Evolutionary conservation across 1,139 yeast genomes (phyloP).

Genomic region (Geotrichum aggregatum): DNA sequence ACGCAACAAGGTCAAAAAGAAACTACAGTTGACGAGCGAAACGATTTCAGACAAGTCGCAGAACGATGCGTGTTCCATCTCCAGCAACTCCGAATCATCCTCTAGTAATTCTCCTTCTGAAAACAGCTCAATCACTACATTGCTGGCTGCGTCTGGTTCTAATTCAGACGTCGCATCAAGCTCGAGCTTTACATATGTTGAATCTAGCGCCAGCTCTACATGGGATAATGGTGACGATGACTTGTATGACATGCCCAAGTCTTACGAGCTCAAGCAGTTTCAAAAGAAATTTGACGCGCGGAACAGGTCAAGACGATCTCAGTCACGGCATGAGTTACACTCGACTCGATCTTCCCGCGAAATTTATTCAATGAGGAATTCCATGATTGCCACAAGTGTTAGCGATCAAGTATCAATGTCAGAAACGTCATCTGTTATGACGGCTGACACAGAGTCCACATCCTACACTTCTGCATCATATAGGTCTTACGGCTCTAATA

Average conservation of each 20-base stretch:
- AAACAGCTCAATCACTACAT: not conserved
- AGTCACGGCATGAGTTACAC: too few species aligned
- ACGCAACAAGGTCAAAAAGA: constrained; percentile 2
- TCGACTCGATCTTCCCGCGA: not conserved
- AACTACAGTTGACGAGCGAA: not conserved
- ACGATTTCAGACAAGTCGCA: too few species aligned
- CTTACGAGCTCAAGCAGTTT: too few species aligned
- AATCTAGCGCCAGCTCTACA: not conserved
- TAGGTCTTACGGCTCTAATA: not conserved
- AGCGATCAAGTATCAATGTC: not conserved
- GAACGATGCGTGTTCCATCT: too few species aligned
- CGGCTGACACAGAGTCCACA: not conserved
- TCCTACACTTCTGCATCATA: not conserved
- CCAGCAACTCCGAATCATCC: too few species aligned
- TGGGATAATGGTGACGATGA: constrained; percentile 9
- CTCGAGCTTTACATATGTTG: not conserved
- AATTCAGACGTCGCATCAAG: not conserved
- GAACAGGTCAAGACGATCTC: not conserved
- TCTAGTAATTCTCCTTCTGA: too few species aligned
- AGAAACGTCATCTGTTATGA: not conserved
- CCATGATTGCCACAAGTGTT: not conserved
- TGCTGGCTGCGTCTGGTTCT: not conserved
- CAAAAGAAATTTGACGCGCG: not conserved
- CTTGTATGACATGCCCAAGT: constrained; percentile 10
- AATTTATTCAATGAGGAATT: not conserved